Percentiles rank a stretch among this genome's conserved stretches.
These are phyloP conservation scores for Larix kaempferi DNA, from an alignment of 75 land plant genomes.

Conservation along the genomic window DNA sequence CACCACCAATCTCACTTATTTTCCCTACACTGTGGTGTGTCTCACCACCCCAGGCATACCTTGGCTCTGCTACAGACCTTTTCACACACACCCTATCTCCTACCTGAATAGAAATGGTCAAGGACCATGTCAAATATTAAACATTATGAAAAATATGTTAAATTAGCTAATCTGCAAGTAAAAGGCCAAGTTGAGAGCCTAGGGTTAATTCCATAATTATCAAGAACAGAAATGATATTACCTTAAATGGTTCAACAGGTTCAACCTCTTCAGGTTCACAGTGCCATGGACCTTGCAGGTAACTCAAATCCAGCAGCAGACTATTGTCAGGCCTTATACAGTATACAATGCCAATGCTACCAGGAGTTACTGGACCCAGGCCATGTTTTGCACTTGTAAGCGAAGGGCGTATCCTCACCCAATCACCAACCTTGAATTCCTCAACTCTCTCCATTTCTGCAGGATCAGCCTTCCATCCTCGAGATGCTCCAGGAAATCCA, in stretches of 20 bases:
- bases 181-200: background rate
- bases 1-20: constrained; percentile 78
- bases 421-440: constrained; percentile 94
- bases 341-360: constrained; percentile 91
- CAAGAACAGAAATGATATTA: constrained; percentile 9
- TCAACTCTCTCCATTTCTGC: constrained; percentile 98
- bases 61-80: constrained; percentile 92
- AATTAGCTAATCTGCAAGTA: background rate
- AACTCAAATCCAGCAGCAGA: constrained; percentile 71
- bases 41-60: constrained; percentile 98
- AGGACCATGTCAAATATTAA: constrained; percentile 1
- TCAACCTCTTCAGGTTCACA: constrained; percentile 98
- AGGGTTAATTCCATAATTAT: background rate
- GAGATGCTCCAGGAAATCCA: constrained; percentile 95
- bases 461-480: constrained; percentile 99
- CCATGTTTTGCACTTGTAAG: constrained; percentile 93
- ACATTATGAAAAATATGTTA: background rate
- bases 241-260: constrained; percentile 85
- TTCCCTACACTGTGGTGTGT: constrained; percentile 94
- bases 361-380: constrained; percentile 83
- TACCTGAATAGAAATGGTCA: constrained; percentile 40
- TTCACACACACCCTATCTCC: constrained; percentile 93
- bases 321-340: constrained; percentile 87
- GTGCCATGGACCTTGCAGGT: constrained; percentile 83
- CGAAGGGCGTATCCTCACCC: constrained; percentile 87